These are phyloP conservation scores for Aspergillus wentii DNA, from an alignment of 495 filamentous ascomycete species.

Conservation along the genomic window DNA sequence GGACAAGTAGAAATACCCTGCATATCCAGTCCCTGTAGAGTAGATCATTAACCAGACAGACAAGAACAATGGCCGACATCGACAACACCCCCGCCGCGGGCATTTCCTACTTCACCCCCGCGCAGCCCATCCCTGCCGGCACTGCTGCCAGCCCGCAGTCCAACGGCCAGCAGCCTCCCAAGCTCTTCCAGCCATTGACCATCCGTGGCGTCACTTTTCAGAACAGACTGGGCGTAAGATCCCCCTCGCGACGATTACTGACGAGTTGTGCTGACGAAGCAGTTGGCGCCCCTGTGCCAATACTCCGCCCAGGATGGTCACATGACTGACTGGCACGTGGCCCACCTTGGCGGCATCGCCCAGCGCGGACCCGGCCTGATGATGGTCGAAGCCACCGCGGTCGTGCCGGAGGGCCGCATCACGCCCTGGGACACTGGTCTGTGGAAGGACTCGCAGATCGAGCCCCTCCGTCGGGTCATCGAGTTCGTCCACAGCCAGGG, in stretches of 20 bases:
- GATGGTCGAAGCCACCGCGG: slow-evolving; percentile 70
- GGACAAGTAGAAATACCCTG: no score
- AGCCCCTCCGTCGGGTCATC: slow-evolving; percentile 51
- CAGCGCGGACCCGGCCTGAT: slow-evolving; percentile 62
- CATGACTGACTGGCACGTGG: slow-evolving; percentile 59
- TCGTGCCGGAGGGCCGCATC: slow-evolving; percentile 70
- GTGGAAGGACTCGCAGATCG: slow-evolving; percentile 72
- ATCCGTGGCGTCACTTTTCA: slow-evolving; percentile 47
- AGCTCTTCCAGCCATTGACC: slow-evolving; percentile 56
- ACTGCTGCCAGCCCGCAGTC: slow-evolving; percentile 51
- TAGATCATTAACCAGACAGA: no score
- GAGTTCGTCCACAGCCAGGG: slow-evolving; percentile 70
- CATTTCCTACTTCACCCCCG: slow-evolving; percentile 60
- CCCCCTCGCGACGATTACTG: no score
- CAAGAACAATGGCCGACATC: no score
- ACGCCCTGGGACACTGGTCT: slow-evolving; percentile 66
- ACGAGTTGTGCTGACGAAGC: no score
- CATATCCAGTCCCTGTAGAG: no score
- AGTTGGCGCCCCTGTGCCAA: slow-evolving; percentile 62
- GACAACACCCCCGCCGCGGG: slow-evolving; percentile 39
- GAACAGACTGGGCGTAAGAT: slow-evolving; percentile 53
- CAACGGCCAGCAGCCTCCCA: slow-evolving; percentile 47
- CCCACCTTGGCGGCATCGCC: slow-evolving; percentile 54
- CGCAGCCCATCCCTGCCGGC: slow-evolving; percentile 54
- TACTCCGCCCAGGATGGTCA: slow-evolving; percentile 63